phyloP scores from a whole-genome alignment of 768 basidiomycete genomes.

The Glaciozyma antarctica region DNA sequence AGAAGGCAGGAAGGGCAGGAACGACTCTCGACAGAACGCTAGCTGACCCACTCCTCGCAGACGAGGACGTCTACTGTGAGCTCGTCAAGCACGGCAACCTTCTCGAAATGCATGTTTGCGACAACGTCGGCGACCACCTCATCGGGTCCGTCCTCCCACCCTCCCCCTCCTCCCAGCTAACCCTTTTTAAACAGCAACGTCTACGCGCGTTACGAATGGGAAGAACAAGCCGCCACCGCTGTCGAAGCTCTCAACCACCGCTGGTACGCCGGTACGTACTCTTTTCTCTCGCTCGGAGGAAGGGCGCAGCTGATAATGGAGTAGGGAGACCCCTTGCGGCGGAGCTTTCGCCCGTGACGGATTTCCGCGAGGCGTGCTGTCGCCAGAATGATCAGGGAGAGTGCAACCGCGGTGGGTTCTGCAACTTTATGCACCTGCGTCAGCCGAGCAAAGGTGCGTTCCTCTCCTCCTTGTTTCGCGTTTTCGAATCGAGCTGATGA shows the following conservation, averaged over 20 bases:
- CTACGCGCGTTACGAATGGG: slow-evolving; percentile 96
- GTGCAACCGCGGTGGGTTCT: slow-evolving; percentile 67
- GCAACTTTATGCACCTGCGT: slow-evolving; percentile 42
- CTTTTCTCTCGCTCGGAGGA: background rate
- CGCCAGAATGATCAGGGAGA: slow-evolving; percentile 97
- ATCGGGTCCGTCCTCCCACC: slow-evolving; percentile 49
- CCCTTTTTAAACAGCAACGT: slow-evolving; percentile 56
- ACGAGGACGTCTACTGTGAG: slow-evolving; percentile 47
- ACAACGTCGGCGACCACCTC: slow-evolving; percentile 98
- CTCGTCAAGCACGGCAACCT: slow-evolving; percentile 90
- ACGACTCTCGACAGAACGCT: background rate
- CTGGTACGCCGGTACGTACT: slow-evolving; percentile 87
- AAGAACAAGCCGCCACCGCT: slow-evolving; percentile 88
- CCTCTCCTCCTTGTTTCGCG: background rate
- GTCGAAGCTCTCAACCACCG: slow-evolving; percentile 88
- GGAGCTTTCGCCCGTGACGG: slow-evolving; percentile 96
- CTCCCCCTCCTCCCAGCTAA: slow-evolving; percentile 36
- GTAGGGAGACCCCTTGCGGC: slow-evolving; percentile 85
- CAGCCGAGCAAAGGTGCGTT: slow-evolving; percentile 73
- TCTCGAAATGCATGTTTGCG: slow-evolving; percentile 93
- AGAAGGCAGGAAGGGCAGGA: no score
- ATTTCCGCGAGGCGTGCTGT: slow-evolving; percentile 97
- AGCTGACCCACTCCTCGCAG: background rate
- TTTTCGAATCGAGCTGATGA: background rate
- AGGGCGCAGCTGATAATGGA: background rate